phyloP scores from a whole-genome alignment of 371 early-diverging fungal species.

The Mucor mucedo region DNA sequence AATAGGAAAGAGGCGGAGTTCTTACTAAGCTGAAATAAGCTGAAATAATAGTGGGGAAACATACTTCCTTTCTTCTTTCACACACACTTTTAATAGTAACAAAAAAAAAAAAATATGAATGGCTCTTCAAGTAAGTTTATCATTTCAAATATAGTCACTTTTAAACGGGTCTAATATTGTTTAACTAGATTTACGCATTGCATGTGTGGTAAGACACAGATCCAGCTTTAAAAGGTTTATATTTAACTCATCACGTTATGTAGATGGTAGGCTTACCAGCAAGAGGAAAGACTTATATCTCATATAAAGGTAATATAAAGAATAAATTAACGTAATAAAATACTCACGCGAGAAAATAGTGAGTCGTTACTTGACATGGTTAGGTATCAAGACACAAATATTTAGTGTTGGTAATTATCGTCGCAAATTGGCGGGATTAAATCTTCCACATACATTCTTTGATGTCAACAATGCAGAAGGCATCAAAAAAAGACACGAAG shows the following conservation, averaged over 20 bases:
- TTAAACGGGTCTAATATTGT: not conserved
- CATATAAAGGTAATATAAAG: conserved; percentile 80
- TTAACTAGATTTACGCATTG: conserved; percentile 34
- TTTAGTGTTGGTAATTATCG: conserved; percentile 96
- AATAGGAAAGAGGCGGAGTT: too few species aligned
- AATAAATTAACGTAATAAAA: not conserved
- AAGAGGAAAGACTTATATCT: conserved; percentile 89
- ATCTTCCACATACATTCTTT: conserved; percentile 86
- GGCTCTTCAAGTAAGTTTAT: not conserved
- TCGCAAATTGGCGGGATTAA: conserved; percentile 82
- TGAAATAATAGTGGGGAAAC: not conserved
- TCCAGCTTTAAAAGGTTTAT: not conserved
- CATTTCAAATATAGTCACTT: not conserved
- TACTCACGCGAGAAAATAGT: conserved; percentile 49
- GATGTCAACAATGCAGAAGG: conserved; percentile 82
- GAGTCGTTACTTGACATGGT: conserved; percentile 92
- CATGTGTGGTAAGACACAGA: conserved; percentile 37
- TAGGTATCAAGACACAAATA: conserved; percentile 89
- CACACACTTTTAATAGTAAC: not conserved
- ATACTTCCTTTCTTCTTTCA: not conserved
- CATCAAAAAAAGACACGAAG: conserved; percentile 72
- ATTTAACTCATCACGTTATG: not conserved
- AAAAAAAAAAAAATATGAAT: conserved; percentile 1
- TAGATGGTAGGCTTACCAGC: conserved; percentile 91
- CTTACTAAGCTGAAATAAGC: too few species aligned